Base-by-base conservation (phyloP, 2,329 filamentous ascomycete species). In the Purpureocillium takamizusanense region DNA sequence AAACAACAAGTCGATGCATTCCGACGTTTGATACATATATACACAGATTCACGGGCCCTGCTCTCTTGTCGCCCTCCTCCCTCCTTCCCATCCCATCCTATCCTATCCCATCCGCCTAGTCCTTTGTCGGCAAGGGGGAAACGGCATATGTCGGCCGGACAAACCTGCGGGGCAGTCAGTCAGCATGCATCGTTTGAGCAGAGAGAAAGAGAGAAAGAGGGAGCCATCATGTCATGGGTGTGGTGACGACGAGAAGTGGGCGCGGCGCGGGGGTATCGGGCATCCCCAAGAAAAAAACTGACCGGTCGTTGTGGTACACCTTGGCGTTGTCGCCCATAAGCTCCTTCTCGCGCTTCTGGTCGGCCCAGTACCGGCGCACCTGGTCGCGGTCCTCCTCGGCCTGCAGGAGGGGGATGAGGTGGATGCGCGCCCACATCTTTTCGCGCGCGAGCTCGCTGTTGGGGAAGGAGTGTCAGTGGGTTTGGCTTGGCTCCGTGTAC, bases 361-460 rank as follows among this genome's bases (percentile, higher is more conserved):
- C 86, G 42, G 92, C 92, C 49, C 83, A 76, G 63, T 90, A 77
- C 57, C 90, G 75, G 50, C 92, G 78, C 46, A 95, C 89, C 61
- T 90, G 83, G 66, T 98, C 92, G 44, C 92, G 83, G 69, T 98
- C 92, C 64, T 95, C 88, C 61, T 98, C 92, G 40, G 92, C 92
- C 62, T 97, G 90, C 47, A 98, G 78, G 46, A 95, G 69, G 42
- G 92, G 92, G 56, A 90, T 92, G 47, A 98, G 74, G 67, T 97
- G 80, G 66, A 98, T 94, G 59, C 92, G 83, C 45, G 86, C 79
- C 92, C 92, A 98, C 78, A 95, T 92, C 74, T 97, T 98, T 60
- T 98, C 92, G 53, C 92, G 86, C 46, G 81, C 86, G 50, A 95
- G 81, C 66, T 98, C 92, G 58, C 89, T 95, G 54, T 41, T 18